Conservation (phyloP, 164 flowering plant species). For the Cinnamomum chago region DNA sequence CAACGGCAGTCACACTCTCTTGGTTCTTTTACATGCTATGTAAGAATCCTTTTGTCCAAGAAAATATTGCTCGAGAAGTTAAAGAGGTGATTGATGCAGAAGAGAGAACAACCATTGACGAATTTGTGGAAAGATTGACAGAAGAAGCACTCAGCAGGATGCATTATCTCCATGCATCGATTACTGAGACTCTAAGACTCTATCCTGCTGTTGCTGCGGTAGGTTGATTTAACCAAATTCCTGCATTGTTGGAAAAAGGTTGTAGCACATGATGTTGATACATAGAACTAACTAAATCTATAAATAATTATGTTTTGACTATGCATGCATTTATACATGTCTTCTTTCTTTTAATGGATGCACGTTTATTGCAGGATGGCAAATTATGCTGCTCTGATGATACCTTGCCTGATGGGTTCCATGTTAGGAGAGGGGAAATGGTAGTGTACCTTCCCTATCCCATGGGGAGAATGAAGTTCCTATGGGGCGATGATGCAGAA, state of each 20-base stretch:
- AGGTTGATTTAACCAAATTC: conserved; percentile 2
- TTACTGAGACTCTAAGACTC: conserved; percentile 81
- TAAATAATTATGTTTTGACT: background rate
- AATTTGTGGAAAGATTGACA: conserved; percentile 33
- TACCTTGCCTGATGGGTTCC: conserved; percentile 64
- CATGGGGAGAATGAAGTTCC: conserved; percentile 70
- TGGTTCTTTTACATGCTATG: conserved; percentile 74
- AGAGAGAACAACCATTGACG: conserved; percentile 12
- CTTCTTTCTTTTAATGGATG: background rate
- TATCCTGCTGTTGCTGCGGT: conserved; percentile 90
- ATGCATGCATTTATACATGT: background rate
- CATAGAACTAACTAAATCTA: background rate
- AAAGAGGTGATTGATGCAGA: conserved; percentile 14
- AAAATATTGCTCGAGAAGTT: conserved; percentile 50
- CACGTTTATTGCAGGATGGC: conserved; percentile 36
- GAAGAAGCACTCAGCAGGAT: conserved; percentile 63
- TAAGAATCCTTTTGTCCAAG: conserved; percentile 56
- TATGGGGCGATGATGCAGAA: conserved; percentile 80
- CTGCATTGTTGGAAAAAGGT: too few relatives aligned
- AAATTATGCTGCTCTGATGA: conserved; percentile 49
- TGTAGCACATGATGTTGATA: too few relatives aligned
- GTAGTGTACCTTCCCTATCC: conserved; percentile 52
- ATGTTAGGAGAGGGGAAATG: conserved; percentile 51
- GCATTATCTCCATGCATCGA: conserved; percentile 84
- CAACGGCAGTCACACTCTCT: conserved; percentile 51